phyloP scores from a whole-genome alignment of 1,284 basidiomycete species.

The Rhizopogon parksii region DNA sequence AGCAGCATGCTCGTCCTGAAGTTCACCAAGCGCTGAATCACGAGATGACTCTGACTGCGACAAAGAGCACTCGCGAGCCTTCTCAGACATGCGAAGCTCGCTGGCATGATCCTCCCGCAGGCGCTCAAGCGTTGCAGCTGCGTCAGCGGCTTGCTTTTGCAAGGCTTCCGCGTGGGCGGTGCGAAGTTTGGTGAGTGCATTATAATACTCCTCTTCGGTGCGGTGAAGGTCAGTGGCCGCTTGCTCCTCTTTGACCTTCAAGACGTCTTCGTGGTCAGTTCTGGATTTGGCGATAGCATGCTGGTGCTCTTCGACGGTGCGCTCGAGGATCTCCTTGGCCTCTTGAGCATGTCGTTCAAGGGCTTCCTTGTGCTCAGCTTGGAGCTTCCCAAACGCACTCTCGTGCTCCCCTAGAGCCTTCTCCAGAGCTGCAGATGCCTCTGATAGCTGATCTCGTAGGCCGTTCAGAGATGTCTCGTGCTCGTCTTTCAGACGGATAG shows the following conservation, averaged over 20 bases:
- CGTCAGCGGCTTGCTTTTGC: constrained; percentile 52
- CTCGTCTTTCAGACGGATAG: constrained; percentile 38
- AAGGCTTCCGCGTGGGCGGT: constrained; percentile 59
- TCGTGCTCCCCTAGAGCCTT: constrained; percentile 48
- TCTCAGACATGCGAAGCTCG: constrained; percentile 61
- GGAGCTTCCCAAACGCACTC: constrained; percentile 42
- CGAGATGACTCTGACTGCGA: constrained; percentile 68
- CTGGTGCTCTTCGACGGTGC: constrained; percentile 46
- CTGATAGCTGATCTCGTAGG: constrained; percentile 40
- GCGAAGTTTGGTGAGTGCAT: constrained; percentile 65
- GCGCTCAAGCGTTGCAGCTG: constrained; percentile 53
- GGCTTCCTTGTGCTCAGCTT: constrained; percentile 40
- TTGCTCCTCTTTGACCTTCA: constrained; percentile 58
- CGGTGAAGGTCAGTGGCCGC: constrained; percentile 47
- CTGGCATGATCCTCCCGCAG: constrained; percentile 66
- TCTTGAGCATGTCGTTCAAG: constrained; percentile 43
- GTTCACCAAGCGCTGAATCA: constrained; percentile 46
- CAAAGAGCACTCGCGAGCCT: constrained; percentile 65
- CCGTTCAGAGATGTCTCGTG: constrained; percentile 30
- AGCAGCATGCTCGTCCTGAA: constrained; percentile 64
- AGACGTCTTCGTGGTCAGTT: constrained; percentile 46
- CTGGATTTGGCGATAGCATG: constrained; percentile 41
- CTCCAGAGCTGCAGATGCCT: constrained; percentile 36
- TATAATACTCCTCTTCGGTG: constrained; percentile 76
- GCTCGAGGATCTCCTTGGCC: constrained; percentile 39